Base-by-base conservation (phyloP, 2,329 filamentous ascomycete species). In the Xylaria sp. region DNA sequence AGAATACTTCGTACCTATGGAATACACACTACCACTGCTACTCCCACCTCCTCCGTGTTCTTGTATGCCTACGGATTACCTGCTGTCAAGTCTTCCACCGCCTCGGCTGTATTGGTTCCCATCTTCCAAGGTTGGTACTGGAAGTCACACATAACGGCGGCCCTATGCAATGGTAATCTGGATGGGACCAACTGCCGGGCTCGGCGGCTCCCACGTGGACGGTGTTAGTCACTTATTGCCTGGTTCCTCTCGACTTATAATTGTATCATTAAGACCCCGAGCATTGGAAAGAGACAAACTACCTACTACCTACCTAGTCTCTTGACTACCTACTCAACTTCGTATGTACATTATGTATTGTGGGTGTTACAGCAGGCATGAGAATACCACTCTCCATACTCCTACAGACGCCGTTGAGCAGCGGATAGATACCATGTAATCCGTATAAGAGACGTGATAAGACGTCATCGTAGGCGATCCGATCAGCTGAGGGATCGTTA, bases 141-240 rank as follows among this genome's bases (percentile, higher is more conserved):
- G 11, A 46, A n/a, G 42, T 46, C 54, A 53, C 18, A 54, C 54
- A 59, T 46, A 51, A 59, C 52, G 52, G 47, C 48, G 18, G 34
- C 54, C 56, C 48, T 46, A 52, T 58, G 52, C 49, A 55, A 60
- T 48, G 48, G 42, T 59, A 57, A 46, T 54, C 44, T 11, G 37
- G 51, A 57, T 53, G 52, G 48, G 50, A 59, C 52, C 54, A 55
- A 59, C 55, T 62, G 54, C 59, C 62, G 59, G 42, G 13, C 42
- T 46, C 42, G 42, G 42, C 42, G 50, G 37, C 57, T 59, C 59
- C 62, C 62, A 63, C 62, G 62, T 63, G 62, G 51, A 47, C 54
- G 23, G 42, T 54, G 39, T 61, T 55, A 46, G 42, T 46, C 42
- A 46, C 42, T 46, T 13, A 46, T n/a, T 46, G n/a, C n/a, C 37